Percentiles rank a stretch among this genome's conserved stretches.
Evolutionary conservation across 2,329 filamentous ascomycete genomes (phyloP).

Genomic region (Colletotrichum melonis): DNA sequence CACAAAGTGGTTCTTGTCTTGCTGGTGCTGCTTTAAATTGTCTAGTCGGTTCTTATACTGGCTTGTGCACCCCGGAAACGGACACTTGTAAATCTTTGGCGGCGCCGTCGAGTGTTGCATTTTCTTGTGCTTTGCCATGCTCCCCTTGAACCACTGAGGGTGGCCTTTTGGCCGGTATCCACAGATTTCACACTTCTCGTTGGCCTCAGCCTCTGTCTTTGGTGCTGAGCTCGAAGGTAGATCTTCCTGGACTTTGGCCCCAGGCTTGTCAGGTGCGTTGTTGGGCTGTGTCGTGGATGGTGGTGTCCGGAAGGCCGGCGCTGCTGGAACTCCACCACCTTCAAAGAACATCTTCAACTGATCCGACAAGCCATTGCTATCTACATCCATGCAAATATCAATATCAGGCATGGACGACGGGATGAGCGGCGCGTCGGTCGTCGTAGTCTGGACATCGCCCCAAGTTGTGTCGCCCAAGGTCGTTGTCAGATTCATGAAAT

Average conservation of each 20-base stretch:
- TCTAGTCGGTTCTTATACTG: slow-evolving; percentile 67
- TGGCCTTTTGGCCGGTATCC: slow-evolving; percentile 67
- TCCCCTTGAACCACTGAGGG: slow-evolving; percentile 68
- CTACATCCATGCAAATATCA: neutral
- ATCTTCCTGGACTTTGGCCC: neutral
- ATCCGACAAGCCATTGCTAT: neutral
- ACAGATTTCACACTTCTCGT: slow-evolving; percentile 62
- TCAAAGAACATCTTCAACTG: neutral
- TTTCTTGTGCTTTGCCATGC: slow-evolving; percentile 69
- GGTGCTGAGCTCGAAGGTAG: slow-evolving; percentile 28
- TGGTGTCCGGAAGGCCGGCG: neutral
- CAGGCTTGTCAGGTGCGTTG: neutral
- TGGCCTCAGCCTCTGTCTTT: slow-evolving; percentile 56
- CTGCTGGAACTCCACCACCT: neutral
- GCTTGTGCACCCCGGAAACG: slow-evolving; percentile 64
- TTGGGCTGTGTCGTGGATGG: neutral
- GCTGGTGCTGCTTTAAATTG: slow-evolving; percentile 67
- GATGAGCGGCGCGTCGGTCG: neutral
- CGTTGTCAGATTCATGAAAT: slow-evolving; percentile 33
- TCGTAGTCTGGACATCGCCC: neutral
- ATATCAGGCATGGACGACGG: neutral
- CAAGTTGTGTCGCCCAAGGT: slow-evolving; percentile 11
- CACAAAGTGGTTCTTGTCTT: slow-evolving; percentile 67
- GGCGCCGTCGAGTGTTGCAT: slow-evolving; percentile 62
- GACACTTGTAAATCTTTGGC: slow-evolving; percentile 63